These are phyloP conservation scores for Lathyrus sativus DNA, from an alignment of 306 rosid genomes.

Conservation along the genomic window DNA sequence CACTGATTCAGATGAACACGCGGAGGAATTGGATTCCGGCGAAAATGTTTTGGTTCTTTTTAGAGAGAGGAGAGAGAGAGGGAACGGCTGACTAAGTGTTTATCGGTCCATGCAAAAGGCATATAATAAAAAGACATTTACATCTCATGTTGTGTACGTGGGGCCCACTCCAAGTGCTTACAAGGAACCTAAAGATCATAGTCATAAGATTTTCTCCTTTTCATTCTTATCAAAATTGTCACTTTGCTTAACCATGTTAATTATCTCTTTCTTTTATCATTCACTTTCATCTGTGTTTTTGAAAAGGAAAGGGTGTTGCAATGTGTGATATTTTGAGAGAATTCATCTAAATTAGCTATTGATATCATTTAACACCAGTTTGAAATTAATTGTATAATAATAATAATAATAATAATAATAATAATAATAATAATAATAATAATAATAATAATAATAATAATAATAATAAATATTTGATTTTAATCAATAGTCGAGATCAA, in stretches of 20 bases:
- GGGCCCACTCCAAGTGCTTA: slow-evolving; percentile 36
- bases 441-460: too few species aligned
- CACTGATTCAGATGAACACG: slow-evolving; percentile 40
- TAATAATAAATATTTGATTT: not conserved
- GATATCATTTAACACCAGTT: too few species aligned
- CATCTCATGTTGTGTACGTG: slow-evolving; percentile 1
- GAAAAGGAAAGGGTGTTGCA: not conserved
- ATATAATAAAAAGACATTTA: slow-evolving; percentile 17
- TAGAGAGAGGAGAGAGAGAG: slow-evolving; percentile 18
- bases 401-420: too few species aligned
- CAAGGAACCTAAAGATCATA: not conserved
- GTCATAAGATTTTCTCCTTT: not conserved
- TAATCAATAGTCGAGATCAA: not conserved
- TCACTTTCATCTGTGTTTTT: not conserved
- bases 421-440: too few species aligned
- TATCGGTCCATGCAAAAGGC: slow-evolving; percentile 50
- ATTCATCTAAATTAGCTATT: not conserved
- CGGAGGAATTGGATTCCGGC: slow-evolving; percentile 37
- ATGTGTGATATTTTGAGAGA: not conserved
- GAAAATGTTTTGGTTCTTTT: slow-evolving; percentile 24
- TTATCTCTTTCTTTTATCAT: not conserved
- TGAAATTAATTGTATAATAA: too few species aligned
- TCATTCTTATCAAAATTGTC: slow-evolving; percentile 8
- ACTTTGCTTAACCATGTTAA: not conserved
- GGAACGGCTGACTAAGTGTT: not conserved